A percentile compares a stretch with the other conserved stretches of the same genome.
Evolutionary conservation across 23 red algal species (phyloP).

Genomic region (Gracilariopsis chorda): DNA sequence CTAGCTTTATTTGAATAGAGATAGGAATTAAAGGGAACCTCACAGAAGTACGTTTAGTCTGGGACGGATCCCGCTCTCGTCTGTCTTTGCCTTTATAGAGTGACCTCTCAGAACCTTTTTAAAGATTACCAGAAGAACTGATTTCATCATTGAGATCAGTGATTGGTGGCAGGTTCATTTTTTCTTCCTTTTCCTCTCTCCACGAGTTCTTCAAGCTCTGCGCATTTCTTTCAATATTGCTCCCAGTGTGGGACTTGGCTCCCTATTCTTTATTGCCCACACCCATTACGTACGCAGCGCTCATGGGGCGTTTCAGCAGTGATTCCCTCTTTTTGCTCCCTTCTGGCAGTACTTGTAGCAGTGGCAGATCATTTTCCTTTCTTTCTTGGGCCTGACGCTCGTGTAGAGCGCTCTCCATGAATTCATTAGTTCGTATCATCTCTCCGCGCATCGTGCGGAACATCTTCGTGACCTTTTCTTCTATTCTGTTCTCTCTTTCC

Average conservation of each 20-base stretch:
- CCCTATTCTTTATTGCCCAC: background rate
- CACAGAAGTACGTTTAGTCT: conserved; percentile 1
- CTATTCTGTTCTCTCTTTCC: background rate
- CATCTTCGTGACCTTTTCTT: background rate
- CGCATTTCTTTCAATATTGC: background rate
- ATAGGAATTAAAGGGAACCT: background rate
- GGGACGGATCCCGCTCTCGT: background rate
- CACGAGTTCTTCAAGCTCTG: too few relatives aligned
- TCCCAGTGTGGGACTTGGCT: background rate
- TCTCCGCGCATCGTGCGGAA: background rate
- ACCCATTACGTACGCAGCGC: too few relatives aligned
- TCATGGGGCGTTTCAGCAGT: background rate
- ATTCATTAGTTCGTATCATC: background rate
- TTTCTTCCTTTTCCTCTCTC: too few relatives aligned
- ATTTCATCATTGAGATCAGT: conserved; percentile 5
- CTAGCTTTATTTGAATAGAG: background rate
- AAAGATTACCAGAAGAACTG: background rate
- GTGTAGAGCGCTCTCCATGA: background rate
- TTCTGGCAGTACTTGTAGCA: conserved; percentile 13
- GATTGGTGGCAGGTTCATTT: background rate
- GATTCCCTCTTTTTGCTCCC: background rate
- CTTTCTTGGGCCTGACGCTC: background rate
- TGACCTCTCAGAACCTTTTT: background rate
- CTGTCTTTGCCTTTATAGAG: background rate
- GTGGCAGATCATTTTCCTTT: background rate